A percentile compares a stretch with the other conserved stretches of the same genome.
phyloP scores from a whole-genome alignment of 352 stramenopile species.

The Globisporangium solare region DNA sequence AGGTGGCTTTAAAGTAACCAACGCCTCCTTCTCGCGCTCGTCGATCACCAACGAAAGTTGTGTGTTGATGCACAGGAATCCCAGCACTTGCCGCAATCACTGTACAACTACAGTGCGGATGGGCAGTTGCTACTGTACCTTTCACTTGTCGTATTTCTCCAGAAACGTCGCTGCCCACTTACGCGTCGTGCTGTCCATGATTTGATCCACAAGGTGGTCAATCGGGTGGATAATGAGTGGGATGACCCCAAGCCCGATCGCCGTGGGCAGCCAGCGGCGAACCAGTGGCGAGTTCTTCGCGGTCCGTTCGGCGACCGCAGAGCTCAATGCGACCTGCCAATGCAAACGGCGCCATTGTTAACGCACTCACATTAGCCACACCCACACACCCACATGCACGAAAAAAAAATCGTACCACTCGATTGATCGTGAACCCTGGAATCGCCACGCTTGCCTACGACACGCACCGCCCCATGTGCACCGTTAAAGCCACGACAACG shows the following conservation, averaged over 20 bases:
- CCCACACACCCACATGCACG: not conserved
- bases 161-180: conserved; percentile 36
- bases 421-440: conserved; percentile 85
- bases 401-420: conserved; percentile 42
- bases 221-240: conserved; percentile 88
- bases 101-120: not conserved
- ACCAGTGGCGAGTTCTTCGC: conserved; percentile 40
- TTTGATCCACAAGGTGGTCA: conserved; percentile 55
- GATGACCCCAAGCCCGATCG: conserved; percentile 72
- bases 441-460: conserved; percentile 69
- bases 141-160: conserved; percentile 23
- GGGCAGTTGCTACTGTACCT: too few relatives aligned
- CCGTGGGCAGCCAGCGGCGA: conserved; percentile 62
- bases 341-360: not conserved
- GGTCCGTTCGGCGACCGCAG: conserved; percentile 26
- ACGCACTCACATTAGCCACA: not conserved
- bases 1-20: too few relatives aligned
- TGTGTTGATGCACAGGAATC: too few relatives aligned
- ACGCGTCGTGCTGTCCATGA: conserved; percentile 52
- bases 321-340: conserved; percentile 37
- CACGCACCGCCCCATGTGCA: not conserved
- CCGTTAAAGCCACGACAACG: not conserved
- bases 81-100: too few relatives aligned
- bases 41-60: too few relatives aligned
- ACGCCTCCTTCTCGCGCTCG: too few relatives aligned